Evolutionary conservation across 208 protist species (phyloP).

Genomic region (Wallacemonas rigidus): DNA sequence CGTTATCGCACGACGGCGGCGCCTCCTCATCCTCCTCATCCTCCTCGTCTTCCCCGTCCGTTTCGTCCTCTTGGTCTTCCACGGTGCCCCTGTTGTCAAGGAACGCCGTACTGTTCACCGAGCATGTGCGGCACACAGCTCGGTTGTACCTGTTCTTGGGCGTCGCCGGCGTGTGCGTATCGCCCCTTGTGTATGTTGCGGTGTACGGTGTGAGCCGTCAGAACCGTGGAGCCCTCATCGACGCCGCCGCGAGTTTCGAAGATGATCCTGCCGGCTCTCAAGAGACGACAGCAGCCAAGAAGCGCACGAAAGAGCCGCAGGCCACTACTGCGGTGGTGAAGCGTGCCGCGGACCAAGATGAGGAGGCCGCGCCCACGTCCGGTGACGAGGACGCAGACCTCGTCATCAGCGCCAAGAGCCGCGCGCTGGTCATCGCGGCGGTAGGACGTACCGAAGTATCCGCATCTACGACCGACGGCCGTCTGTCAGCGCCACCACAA

Average conservation of each 20-base stretch:
- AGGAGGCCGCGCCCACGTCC: not conserved
- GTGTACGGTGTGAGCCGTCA: slow-evolving; percentile 19
- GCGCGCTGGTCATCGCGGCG: not conserved
- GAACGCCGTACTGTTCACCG: not conserved
- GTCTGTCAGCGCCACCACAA: too few relatives aligned
- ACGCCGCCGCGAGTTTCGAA: slow-evolving; percentile 5
- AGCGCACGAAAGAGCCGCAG: too few relatives aligned
- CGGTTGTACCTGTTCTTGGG: slow-evolving; percentile 14
- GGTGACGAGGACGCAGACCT: not conserved
- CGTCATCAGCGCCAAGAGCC: slow-evolving; percentile 3
- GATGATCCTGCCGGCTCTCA: not conserved
- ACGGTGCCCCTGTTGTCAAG: not conserved
- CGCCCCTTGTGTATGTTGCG: slow-evolving; percentile 1
- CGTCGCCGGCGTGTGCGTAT: slow-evolving; percentile 10
- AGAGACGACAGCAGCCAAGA: not conserved
- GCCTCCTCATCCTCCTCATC: too few relatives aligned
- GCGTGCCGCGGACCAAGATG: not conserved
- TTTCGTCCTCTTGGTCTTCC: not conserved
- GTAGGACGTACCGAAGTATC: too few relatives aligned
- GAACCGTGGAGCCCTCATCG: slow-evolving; percentile 15
- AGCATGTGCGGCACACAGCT: slow-evolving; percentile 15
- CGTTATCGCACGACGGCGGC: too few relatives aligned
- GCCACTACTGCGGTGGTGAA: too few relatives aligned
- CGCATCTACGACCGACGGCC: too few relatives aligned
- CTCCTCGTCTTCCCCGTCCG: too few relatives aligned